Conservation (phyloP, 306 rosid genomes). For the Dicorynia guianensis region DNA sequence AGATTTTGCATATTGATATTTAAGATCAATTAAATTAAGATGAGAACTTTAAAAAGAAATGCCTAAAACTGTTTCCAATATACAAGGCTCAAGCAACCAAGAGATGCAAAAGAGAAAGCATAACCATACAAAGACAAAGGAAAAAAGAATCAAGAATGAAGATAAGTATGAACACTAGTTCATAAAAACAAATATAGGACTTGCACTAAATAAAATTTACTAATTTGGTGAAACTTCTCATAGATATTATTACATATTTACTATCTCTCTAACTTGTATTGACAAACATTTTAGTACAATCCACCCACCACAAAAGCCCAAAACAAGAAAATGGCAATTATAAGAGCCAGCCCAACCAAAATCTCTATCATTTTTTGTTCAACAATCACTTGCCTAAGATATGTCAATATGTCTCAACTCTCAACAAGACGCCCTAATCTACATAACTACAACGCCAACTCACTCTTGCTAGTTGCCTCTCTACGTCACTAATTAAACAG, state of each 20-base stretch:
- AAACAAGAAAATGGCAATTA: constrained; percentile 5
- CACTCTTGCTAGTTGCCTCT: too few species aligned
- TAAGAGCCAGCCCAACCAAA: constrained; percentile 1
- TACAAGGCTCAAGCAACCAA: constrained; percentile 10
- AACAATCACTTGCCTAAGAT: background rate
- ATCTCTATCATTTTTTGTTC: constrained; percentile 10
- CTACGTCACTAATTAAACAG: too few species aligned
- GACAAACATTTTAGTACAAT: background rate
- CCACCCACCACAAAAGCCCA: background rate
- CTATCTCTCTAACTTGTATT: constrained; percentile 18
- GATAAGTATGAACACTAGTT: background rate
- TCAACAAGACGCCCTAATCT: too few species aligned
- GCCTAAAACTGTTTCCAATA: constrained; percentile 17
- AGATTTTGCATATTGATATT: constrained; percentile 24
- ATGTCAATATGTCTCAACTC: background rate
- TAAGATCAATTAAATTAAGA: constrained; percentile 19
- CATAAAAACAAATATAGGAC: constrained; percentile 16
- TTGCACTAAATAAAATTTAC: background rate
- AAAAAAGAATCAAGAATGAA: background rate
- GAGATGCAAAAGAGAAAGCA: constrained; percentile 8
- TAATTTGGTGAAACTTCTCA: constrained; percentile 13
- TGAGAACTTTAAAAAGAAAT: constrained; percentile 3
- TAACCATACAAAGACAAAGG: too few species aligned
- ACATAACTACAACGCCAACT: too few species aligned
- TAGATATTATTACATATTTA: constrained; percentile 3